Evolutionary conservation across 2,329 filamentous ascomycete genomes (phyloP).

Genomic region (Plectosphaerella plurivora): DNA sequence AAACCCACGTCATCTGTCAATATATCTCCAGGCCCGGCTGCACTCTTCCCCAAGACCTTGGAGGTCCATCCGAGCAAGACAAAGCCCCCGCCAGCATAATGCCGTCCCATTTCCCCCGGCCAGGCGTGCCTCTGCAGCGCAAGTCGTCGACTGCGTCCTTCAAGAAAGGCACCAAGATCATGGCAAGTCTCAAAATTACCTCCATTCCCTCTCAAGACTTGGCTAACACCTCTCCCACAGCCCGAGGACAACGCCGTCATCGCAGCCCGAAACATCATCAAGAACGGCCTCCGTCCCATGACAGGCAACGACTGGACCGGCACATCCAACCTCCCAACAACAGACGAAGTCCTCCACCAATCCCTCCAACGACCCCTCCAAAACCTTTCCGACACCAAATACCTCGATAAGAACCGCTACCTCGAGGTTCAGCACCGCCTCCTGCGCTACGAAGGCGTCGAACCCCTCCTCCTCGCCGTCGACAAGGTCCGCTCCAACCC

Average conservation of each 20-base stretch:
- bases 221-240: not conserved
- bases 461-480: constrained; percentile 65
- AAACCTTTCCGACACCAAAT: constrained; percentile 55
- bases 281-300: not conserved
- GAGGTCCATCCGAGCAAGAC: not conserved
- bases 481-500: constrained; percentile 47
- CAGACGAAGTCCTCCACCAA: constrained; percentile 43
- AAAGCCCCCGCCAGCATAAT: not conserved
- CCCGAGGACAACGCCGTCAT: not conserved
- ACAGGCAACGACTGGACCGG: not conserved
- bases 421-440: constrained; percentile 71
- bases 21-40: too few species aligned
- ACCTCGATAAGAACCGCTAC: constrained; percentile 59
- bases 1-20: not conserved
- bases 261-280: not conserved
- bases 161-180: too few species aligned
- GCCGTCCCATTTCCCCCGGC: not conserved
- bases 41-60: too few species aligned
- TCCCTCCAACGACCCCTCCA: constrained; percentile 29
- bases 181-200: too few species aligned
- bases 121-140: too few species aligned
- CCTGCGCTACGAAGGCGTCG: constrained; percentile 68
- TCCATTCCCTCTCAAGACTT: not conserved
- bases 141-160: too few species aligned
- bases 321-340: constrained; percentile 50